A percentile compares a stretch with the other conserved stretches of the same genome.
These are phyloP conservation scores for Berkeleyomyces rouxiae DNA, from an alignment of 2,329 filamentous ascomycete genomes.

Conservation along the genomic window DNA sequence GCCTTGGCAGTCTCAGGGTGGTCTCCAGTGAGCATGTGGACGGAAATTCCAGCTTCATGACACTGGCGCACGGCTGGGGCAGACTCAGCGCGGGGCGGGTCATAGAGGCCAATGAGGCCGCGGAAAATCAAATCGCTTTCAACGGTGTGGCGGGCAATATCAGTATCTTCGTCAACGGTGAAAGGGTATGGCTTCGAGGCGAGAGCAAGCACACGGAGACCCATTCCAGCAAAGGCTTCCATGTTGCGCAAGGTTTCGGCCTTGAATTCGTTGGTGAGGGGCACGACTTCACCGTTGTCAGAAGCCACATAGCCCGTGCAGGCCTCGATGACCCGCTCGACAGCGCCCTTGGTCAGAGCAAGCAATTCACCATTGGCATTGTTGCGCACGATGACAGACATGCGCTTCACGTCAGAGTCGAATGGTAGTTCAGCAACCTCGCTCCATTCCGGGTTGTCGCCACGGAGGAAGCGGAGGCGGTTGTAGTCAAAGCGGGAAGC, in stretches of 20 bases:
- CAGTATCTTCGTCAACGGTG: constrained; percentile 24
- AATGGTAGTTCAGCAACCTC: constrained; percentile 52
- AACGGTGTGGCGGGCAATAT: constrained; percentile 34
- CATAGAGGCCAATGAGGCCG: constrained; percentile 53
- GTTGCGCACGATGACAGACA: constrained; percentile 48
- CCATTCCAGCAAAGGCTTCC: constrained; percentile 43
- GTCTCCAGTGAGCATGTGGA: constrained; percentile 54
- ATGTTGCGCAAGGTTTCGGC: constrained; percentile 44
- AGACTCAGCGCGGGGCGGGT: constrained; percentile 53
- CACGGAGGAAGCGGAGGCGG: constrained; percentile 32
- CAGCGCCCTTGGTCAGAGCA: constrained; percentile 45
- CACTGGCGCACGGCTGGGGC: constrained; percentile 41
- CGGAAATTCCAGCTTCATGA: constrained; percentile 44
- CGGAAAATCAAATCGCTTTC: constrained; percentile 46
- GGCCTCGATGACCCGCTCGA: constrained; percentile 47
- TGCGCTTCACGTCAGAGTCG: constrained; percentile 56
- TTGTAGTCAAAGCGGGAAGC: constrained; percentile 49
- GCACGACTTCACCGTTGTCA: constrained; percentile 20
- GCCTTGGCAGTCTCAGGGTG: constrained; percentile 46
- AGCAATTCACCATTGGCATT: constrained; percentile 20
- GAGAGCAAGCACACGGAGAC: constrained; percentile 50
- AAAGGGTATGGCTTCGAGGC: constrained; percentile 31
- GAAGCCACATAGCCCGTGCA: constrained; percentile 33
- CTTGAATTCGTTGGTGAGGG: constrained; percentile 34
- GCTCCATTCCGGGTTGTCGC: constrained; percentile 32